Evolutionary conservation across 768 basidiomycete species (phyloP), one percentile per base, ranked within the genome.

Genomic region (Mycena vitilis): DNA sequence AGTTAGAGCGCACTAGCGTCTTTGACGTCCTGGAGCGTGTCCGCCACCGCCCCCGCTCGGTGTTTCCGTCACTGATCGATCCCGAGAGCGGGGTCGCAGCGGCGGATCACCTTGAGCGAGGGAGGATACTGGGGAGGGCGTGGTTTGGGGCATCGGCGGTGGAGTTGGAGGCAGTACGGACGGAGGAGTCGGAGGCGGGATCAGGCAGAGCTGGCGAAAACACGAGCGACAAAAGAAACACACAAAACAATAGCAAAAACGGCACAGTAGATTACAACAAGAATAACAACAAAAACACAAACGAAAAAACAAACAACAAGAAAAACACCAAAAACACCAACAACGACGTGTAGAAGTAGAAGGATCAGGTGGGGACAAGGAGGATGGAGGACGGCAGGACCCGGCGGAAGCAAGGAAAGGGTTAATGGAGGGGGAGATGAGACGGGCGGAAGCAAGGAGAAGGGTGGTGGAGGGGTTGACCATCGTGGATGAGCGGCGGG

Each of bases 111-210:
- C 5, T 45, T 7, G 42, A 45, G 20, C 42, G 57, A 8, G 57
- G 57, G 20, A 22, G 57, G 40, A 34, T 44, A 12, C 42, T 58
- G 22, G 57, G 57, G 4, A 8, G 22, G 44, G 57, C 42, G 9
- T 58, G 57, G 57, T 58, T 58, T 20, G 57, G 57, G 9, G 37
- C n/a, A 15, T 6, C 52, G 8, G 52, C 52, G n/a, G n/a, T n/a
- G n/a, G n/a, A n/a, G n/a, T n/a, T n/a, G n/a, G 54, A 53, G 52
- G 30, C 30, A 18, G n/a, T 53, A 11, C 18, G n/a, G n/a, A n/a
- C 5, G 16, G 48, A 49, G 18, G n/a, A 49, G 7, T 7, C 15
- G 6, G 25, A 52, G 25, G 51, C 15, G 25, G 30, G 9, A n/a
- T n/a, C n/a, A n/a, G n/a, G n/a, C n/a, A n/a, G n/a, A n/a, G 25